Base-by-base conservation (phyloP, 176 grass and related monocot genomes). In the Cenchrus purpureus region DNA sequence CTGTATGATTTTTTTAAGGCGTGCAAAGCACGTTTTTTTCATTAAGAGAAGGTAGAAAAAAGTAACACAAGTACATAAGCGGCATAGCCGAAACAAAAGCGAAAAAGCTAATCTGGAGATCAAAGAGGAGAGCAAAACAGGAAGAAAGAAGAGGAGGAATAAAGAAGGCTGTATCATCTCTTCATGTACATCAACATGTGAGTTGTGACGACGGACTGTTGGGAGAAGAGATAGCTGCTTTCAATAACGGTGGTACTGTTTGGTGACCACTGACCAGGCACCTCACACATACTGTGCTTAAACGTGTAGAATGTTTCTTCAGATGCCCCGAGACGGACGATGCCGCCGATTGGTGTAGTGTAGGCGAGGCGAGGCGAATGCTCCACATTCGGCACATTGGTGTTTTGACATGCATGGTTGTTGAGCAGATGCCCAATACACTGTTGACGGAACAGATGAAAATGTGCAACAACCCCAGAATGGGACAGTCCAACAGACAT, bases 181-280 rank as follows among this genome's bases (percentile, higher is more conserved):
- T 34, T 34, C 34, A 34, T 34, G 34, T 34, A 34, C 34, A 34
- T 34, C 34, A 34, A 34, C 3, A 34, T 34, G 34, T 34, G 34
- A 34, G 34, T 40, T 40, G 37, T 40, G 37, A 40, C 0, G 37
- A 40, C 37, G 37, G 37, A 40, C 45, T 9, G 45, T 46, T 46
- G 45, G 45, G 45, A 46, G 45, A 46, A 46, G 45, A 65, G 68
- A 10, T 57, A n/a, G 40, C 48, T 73, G 34, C 34, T 34, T 73
- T 74, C 69, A 59, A 29, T 8, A 59, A 43, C 5, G 34, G 60
- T 82, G 86, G 1, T 32, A 32, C 31, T 32, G 31, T 32, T 87
- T 87, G 48, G 57, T 81, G 85, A 87, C 71, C 74, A 17, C 46
- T 81, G 85, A 87, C 71, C 74, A 17, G 71, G 71, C 64, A 87